Evolutionary conservation across 768 basidiomycete species (phyloP).

Genomic region (Boletellus ananas): DNA sequence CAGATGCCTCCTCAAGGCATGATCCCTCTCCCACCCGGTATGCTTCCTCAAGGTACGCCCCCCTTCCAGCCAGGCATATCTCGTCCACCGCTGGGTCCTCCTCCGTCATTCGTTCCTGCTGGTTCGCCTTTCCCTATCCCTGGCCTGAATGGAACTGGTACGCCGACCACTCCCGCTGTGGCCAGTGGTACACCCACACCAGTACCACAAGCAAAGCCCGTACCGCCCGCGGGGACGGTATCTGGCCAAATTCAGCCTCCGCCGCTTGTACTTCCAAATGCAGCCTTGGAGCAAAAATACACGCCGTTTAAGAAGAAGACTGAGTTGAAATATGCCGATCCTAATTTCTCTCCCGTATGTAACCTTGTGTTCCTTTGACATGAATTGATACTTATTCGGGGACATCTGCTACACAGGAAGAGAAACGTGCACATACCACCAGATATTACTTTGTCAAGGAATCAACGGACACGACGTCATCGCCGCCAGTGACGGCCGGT

Average conservation of each 20-base stretch:
- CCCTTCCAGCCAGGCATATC: conserved; percentile 37
- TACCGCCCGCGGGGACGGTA: conserved; percentile 21
- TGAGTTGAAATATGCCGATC: conserved; percentile 66
- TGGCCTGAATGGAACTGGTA: conserved; percentile 19
- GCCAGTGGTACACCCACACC: conserved; percentile 28
- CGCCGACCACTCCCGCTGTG: conserved; percentile 12
- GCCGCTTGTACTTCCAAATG: conserved; percentile 49
- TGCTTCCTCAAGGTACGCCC: conserved; percentile 36
- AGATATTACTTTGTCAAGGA: conserved; percentile 59
- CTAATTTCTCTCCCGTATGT: conserved; percentile 77
- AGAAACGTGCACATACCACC: conserved; percentile 61
- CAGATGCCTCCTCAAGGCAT: conserved; percentile 45
- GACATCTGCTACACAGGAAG: conserved; percentile 51
- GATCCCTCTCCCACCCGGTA: conserved; percentile 31
- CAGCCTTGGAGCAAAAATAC: conserved; percentile 58
- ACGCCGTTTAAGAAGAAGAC: conserved; percentile 75
- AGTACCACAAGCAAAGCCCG: background rate
- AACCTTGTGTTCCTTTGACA: background rate
- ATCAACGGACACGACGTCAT: conserved; percentile 23
- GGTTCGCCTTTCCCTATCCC: conserved; percentile 29
- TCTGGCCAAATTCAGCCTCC: conserved; percentile 24
- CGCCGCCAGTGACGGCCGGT: conserved; percentile 26
- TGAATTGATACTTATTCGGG: background rate
- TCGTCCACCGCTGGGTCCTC: conserved; percentile 30
- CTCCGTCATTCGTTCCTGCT: conserved; percentile 37